These are phyloP conservation scores for Claviceps sp. DNA, from an alignment of 2,329 filamentous ascomycete genomes.

Conservation along the genomic window DNA sequence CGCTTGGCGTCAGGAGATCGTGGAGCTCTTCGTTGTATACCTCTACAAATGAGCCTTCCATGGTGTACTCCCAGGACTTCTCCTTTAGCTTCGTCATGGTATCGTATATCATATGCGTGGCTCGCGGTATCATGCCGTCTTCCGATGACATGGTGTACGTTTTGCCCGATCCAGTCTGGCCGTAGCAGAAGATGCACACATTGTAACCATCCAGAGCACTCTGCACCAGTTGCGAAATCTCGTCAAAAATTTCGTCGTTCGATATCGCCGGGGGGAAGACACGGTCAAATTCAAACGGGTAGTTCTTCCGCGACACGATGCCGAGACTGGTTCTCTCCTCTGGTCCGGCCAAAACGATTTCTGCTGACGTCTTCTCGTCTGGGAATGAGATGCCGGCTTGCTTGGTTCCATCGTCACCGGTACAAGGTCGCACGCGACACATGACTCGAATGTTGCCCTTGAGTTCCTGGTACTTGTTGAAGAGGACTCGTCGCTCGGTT, in stretches of 20 bases:
- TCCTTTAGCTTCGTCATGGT: slow-evolving; percentile 72
- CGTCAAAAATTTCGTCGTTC: slow-evolving; percentile 83
- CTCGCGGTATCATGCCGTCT: slow-evolving; percentile 90
- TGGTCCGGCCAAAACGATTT: slow-evolving; percentile 71
- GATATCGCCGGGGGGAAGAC: slow-evolving; percentile 69
- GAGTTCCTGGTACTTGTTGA: slow-evolving; percentile 95
- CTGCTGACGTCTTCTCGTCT: slow-evolving; percentile 70
- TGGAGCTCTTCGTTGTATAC: slow-evolving; percentile 98
- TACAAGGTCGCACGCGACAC: slow-evolving; percentile 76
- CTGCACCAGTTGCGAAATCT: slow-evolving; percentile 94
- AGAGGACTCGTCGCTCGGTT: slow-evolving; percentile 75
- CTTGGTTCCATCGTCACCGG: slow-evolving; percentile 45
- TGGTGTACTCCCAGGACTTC: slow-evolving; percentile 87
- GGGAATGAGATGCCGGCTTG: slow-evolving; percentile 68
- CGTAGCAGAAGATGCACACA: slow-evolving; percentile 97
- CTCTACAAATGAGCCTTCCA: slow-evolving; percentile 92
- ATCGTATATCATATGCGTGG: slow-evolving; percentile 86
- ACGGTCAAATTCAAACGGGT: slow-evolving; percentile 83
- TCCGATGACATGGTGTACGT: slow-evolving; percentile 87
- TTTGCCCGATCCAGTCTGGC: slow-evolving; percentile 93
- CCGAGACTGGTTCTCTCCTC: slow-evolving; percentile 74
- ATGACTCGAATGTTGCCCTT: slow-evolving; percentile 98
- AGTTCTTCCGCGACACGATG: slow-evolving; percentile 61
- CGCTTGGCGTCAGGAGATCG: slow-evolving; percentile 54
- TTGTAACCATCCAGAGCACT: slow-evolving; percentile 96